Evolutionary conservation across 1,284 basidiomycete genomes (phyloP).

Genomic region (Volvariella surrecta): DNA sequence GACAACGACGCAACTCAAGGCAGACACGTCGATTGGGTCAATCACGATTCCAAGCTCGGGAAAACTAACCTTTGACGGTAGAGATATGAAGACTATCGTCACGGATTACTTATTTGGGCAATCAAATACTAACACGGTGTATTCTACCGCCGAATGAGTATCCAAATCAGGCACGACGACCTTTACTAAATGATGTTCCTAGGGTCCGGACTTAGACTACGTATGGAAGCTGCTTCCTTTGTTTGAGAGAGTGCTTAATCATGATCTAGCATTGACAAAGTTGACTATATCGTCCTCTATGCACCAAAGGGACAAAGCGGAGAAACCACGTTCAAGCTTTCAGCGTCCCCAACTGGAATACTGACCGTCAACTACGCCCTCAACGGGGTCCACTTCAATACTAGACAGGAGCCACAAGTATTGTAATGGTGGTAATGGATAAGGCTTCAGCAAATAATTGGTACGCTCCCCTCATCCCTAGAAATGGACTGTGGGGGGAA

Average conservation of each 20-base stretch:
- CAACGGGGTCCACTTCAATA: constrained; percentile 23
- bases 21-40: constrained; percentile 32
- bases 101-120: constrained; percentile 39
- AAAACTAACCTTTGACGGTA: constrained; percentile 33
- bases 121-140: constrained; percentile 26
- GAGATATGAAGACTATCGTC: constrained; percentile 40
- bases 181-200: background rate
- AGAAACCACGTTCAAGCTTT: constrained; percentile 32
- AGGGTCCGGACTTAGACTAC: constrained; percentile 39
- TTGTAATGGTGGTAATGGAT: constrained; percentile 35
- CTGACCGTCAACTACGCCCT: constrained; percentile 31
- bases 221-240: constrained; percentile 20
- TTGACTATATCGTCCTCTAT: constrained; percentile 37
- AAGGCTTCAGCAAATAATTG: constrained; percentile 36
- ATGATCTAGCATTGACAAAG: constrained; percentile 23
- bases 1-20: constrained; percentile 28
- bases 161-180: background rate
- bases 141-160: constrained; percentile 40
- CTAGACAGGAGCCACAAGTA: constrained; percentile 17
- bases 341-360: constrained; percentile 21
- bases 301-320: constrained; percentile 31
- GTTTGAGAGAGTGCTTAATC: constrained; percentile 2
- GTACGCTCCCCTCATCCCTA: constrained; percentile 36
- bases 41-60: constrained; percentile 29
- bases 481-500: constrained; percentile 26